A percentile compares a stretch with the other conserved stretches of the same genome.
These are phyloP conservation scores for Dispira simplex DNA, from an alignment of 192 early-diverging fungal genomes.

Conservation along the genomic window DNA sequence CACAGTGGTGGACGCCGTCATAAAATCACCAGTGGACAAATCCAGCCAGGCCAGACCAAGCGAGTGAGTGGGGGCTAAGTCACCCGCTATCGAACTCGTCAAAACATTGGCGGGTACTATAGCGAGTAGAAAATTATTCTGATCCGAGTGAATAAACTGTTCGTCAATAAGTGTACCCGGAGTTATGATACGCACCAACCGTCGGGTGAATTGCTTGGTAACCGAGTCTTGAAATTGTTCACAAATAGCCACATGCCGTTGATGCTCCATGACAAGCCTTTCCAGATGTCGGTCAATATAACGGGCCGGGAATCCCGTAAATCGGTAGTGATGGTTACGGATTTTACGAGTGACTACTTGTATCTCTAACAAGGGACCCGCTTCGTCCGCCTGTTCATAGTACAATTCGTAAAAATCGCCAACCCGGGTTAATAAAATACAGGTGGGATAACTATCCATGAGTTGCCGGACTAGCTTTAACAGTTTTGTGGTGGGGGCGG, in stretches of 20 bases:
- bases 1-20: constrained; percentile 35
- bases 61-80: neutral
- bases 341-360: constrained; percentile 55
- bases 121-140: constrained; percentile 66
- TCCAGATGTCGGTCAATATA: constrained; percentile 48
- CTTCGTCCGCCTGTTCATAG: constrained; percentile 47
- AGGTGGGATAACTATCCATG: constrained; percentile 41
- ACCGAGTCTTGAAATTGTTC: constrained; percentile 42
- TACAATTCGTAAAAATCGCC: constrained; percentile 76
- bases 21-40: constrained; percentile 80
- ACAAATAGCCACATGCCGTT: constrained; percentile 47
- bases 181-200: constrained; percentile 65
- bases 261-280: constrained; percentile 38
- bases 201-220: constrained; percentile 36
- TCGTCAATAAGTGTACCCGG: constrained; percentile 78
- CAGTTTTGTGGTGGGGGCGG: constrained; percentile 10
- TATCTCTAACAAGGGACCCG: constrained; percentile 44
- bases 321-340: constrained; percentile 29
- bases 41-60: constrained; percentile 82
- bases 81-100: neutral
- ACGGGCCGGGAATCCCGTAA: constrained; percentile 56
- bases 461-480: constrained; percentile 30
- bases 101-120: constrained; percentile 23
- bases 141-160: constrained; percentile 37
- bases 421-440: constrained; percentile 54